Base-by-base conservation (phyloP, 139 green algal genomes). In the Edaphochlamys debaryana region DNA sequence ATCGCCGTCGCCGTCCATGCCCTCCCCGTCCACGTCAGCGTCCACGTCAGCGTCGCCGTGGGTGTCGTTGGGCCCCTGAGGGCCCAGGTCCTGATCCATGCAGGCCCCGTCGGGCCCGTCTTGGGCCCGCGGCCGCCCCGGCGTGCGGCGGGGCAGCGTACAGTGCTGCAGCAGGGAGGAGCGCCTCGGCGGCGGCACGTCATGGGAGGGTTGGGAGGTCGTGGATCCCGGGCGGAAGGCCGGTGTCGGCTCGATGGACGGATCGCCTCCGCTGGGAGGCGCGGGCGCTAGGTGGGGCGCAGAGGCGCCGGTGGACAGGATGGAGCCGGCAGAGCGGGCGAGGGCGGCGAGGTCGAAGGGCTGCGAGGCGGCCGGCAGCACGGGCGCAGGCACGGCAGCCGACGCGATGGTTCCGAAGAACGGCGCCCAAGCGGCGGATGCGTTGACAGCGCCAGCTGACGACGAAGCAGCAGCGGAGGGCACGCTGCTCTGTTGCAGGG, bases 311-410 rank as follows among this genome's bases (percentile, higher is more conserved):
- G 8, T 45, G 38, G 22, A 34, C 7, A 52, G 25, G 23, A 52
- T 19, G 27, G 67, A 52, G 40, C 38, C 67, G 29, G 38, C 19
- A 40, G 75, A 81, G 4, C 15, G 60, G n/a, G 75, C 75, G n/a
- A 81, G 75, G 17, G 36, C 45, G 5, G 64, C 58, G 3, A 81
- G n/a, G 75, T 81, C 75, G 37, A 52, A 32, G 34, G 58, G 7
- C 6, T 4, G 20, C 0, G 23, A 23, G 27, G 73, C 37, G 15
- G 38, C 37, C 15, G 52, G 4, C 23, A 34, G 52, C 36, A 36
- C 38, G 38, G 19, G 7, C 17, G 54, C 23, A 13, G 5, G 19
- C 8, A 13, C 52, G 9, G 73, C 29, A 20, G 66, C 8, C 2
- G 8, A 4, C 23, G 66, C 6, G 36, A 15, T n/a, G 36, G 19